Percentiles rank a stretch among this genome's conserved stretches.
phyloP scores from a whole-genome alignment of 176 grass and related monocot genomes.

The Echinochloa phyllopogon region DNA sequence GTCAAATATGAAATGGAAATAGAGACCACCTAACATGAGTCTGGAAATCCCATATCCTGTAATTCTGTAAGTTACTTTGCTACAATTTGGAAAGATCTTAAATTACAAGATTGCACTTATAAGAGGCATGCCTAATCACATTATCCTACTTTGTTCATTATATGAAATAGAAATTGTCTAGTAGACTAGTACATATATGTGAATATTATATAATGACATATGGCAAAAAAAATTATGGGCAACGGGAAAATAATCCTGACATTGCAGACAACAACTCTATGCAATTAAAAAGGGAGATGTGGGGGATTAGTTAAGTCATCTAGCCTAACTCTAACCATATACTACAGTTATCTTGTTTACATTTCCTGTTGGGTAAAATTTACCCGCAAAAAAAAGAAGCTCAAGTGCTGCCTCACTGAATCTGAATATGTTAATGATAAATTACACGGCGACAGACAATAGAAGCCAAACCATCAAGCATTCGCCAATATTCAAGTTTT shows the following conservation, averaged over 20 bases:
- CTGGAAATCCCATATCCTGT: slow-evolving; percentile 1
- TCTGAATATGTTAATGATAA: slow-evolving; percentile 3
- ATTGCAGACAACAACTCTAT: neutral
- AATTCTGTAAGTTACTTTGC: slow-evolving; percentile 6
- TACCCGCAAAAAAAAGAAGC: neutral
- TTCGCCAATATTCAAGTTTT: slow-evolving; percentile 15
- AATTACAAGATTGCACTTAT: neutral
- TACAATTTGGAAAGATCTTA: slow-evolving; percentile 5
- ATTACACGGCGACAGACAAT: neutral
- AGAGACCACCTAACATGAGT: neutral
- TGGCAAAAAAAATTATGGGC: neutral
- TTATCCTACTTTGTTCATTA: slow-evolving; percentile 1
- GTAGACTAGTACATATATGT: neutral
- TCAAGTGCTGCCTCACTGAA: neutral
- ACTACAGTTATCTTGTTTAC: neutral
- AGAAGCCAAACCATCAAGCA: neutral
- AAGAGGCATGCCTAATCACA: slow-evolving; percentile 6
- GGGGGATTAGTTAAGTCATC: neutral
- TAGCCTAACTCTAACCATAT: slow-evolving; percentile 9
- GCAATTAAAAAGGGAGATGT: neutral
- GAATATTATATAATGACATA: neutral
- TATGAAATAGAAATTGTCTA: neutral
- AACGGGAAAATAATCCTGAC: neutral
- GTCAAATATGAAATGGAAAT: neutral
- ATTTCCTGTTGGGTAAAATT: neutral